Percentiles rank a stretch among this genome's conserved stretches.
Evolutionary conservation across 257 asterid species (phyloP).

Genomic region (Salvia rosmarinus): DNA sequence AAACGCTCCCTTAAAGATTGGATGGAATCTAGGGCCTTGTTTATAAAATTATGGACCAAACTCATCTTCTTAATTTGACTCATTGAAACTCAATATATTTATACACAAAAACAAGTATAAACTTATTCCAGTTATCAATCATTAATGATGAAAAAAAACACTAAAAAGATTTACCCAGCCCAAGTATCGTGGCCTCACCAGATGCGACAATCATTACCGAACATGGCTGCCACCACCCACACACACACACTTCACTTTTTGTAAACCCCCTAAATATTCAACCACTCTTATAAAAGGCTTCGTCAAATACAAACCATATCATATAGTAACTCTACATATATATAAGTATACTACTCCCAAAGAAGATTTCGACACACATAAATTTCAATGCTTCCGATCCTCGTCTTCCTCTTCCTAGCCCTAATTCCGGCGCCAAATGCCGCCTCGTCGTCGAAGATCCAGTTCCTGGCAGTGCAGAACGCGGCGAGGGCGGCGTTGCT

Average conservation of each 20-base stretch:
- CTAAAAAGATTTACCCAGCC: not conserved
- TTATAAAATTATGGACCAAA: no score
- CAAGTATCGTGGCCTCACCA: constrained; percentile 19
- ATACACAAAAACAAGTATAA: not conserved
- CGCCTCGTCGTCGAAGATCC: constrained; percentile 9
- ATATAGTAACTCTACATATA: no score
- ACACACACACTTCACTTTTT: constrained; percentile 19
- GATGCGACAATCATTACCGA: constrained; percentile 49
- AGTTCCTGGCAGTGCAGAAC: constrained; percentile 43
- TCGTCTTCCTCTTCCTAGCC: constrained; percentile 21
- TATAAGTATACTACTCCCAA: not conserved
- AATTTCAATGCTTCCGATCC: not conserved
- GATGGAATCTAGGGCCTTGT: no score
- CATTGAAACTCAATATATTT: no score
- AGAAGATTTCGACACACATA: not conserved
- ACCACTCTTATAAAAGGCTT: constrained; percentile 20
- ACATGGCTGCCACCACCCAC: constrained; percentile 59
- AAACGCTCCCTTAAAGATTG: no score
- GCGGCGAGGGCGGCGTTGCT: constrained; percentile 40
- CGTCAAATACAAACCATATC: not conserved
- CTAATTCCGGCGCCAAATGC: not conserved
- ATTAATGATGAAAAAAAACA: not conserved
- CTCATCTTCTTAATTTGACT: no score
- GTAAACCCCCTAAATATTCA: constrained; percentile 33
- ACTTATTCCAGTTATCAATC: not conserved